Base-by-base conservation (phyloP, 441 rosid species). In the Biscutella laevigata region DNA sequence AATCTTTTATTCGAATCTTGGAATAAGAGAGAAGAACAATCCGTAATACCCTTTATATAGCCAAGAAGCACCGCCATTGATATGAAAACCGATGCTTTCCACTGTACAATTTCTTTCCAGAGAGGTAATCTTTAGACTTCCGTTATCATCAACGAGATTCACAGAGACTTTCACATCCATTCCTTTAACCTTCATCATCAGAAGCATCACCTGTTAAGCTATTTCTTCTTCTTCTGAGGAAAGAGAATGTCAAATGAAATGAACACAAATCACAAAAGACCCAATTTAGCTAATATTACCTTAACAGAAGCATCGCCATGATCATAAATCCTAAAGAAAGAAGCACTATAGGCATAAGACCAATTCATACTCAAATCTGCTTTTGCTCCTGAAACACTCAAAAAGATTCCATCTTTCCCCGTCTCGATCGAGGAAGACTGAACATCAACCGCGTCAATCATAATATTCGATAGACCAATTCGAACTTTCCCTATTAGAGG, bases 11-110 rank as follows among this genome's bases (percentile, higher is more conserved):
- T 38, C 5, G 7, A 21, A 28, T 15, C 38, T 26, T 36, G 16
- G 4, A 38, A 53, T 9, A 54, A 20, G 4, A 17, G 12, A 12
- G 6, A 39, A 17, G 16, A 27, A 42, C n/a, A 27, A 4, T 43
- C 6, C 25, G 35, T n/a, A 33, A 32, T 75, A 87, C 94, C 74
- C 76, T 78, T 82, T 82, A 74, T 88, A 88, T 15, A 88, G 81
- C 96, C 94, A 82, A 59, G 94, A 82, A 42, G 91, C 82, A 64
- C 96, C 91, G 6, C 96, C 96, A 34, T 81, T 74, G 53, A 89
- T 30, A 20, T 76, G 54, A 53, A 89, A 70, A 10, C 71, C 73
- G 16, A 89, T 74, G 58, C 74, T 78, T 57, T 75, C 57, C 37
- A 86, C 83, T 17, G 62, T 45, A 61, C 94, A 82, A 35, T 71